A percentile compares a stretch with the other conserved stretches of the same genome.
phyloP scores from a whole-genome alignment of 345 rosid species.

The Citrus trifoliata region DNA sequence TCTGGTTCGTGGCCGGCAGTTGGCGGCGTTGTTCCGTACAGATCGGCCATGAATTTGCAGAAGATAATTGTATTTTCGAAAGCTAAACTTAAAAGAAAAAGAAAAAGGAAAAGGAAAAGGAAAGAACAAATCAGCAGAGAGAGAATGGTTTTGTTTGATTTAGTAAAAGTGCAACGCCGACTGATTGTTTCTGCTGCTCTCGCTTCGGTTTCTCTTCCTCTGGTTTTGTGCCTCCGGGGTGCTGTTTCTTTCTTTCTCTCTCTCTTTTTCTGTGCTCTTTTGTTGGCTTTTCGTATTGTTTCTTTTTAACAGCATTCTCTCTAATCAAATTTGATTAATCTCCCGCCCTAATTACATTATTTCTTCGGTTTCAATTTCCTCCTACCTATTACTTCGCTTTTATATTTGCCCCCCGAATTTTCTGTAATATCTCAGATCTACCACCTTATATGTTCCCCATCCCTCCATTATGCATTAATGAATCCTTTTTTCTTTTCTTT shows the following conservation, averaged over 20 bases:
- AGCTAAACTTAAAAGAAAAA: neutral
- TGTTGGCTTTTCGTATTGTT: neutral
- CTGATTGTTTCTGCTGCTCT: neutral
- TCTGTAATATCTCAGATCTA: neutral
- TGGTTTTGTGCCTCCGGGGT: slow-evolving; percentile 8
- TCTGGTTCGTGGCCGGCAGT: slow-evolving; percentile 35
- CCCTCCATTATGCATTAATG: too few species aligned
- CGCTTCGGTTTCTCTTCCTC: neutral
- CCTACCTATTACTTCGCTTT: neutral
- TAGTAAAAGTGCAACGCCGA: neutral
- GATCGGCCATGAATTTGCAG: slow-evolving; percentile 47
- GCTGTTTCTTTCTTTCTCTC: neutral
- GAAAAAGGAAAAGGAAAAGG: neutral
- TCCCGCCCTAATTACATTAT: slow-evolving; percentile 46
- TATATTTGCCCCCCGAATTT: neutral
- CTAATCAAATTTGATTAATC: slow-evolving; percentile 40
- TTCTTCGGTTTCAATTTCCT: neutral
- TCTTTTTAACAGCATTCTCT: neutral
- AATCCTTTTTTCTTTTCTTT: too few species aligned
- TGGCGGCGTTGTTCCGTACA: slow-evolving; percentile 40
- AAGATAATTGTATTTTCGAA: neutral
- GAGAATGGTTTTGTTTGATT: neutral
- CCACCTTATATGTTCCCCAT: too few species aligned
- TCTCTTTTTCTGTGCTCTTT: slow-evolving; percentile 16
- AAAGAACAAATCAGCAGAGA: slow-evolving; percentile 1